phyloP scores from a whole-genome alignment of 1,139 yeast genomes.

The Pichia sp. region DNA sequence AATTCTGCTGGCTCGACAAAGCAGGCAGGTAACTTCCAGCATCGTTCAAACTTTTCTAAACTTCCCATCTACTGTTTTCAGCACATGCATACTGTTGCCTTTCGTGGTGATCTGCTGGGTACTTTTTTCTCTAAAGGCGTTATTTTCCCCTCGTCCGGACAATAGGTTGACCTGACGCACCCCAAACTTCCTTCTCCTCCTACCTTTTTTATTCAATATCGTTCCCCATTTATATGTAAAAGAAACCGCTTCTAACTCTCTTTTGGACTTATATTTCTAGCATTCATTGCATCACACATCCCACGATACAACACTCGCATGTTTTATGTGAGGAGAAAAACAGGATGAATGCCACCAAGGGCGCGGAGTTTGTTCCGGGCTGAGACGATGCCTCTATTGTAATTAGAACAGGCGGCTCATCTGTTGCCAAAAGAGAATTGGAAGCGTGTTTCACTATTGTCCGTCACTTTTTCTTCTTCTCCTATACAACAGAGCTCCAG shows the following conservation, averaged over 20 bases:
- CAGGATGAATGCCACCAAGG: background rate
- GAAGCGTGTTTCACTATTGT: no score
- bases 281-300: no score
- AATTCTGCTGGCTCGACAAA: background rate
- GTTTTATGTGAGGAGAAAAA: background rate
- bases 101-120: conserved; percentile 3
- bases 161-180: background rate
- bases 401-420: background rate
- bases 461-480: no score
- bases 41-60: background rate
- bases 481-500: no score
- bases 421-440: background rate
- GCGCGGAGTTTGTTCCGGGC: background rate
- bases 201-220: background rate
- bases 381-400: background rate
- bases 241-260: no score
- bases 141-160: background rate
- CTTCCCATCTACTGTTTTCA: background rate
- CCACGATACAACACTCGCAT: no score
- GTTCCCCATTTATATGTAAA: no score
- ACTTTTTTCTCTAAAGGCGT: background rate
- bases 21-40: background rate
- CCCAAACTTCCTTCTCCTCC: background rate
- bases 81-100: background rate
- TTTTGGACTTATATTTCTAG: no score